Base-by-base conservation (phyloP, 2,329 filamentous ascomycete genomes). In the Tolypocladium capitatum region DNA sequence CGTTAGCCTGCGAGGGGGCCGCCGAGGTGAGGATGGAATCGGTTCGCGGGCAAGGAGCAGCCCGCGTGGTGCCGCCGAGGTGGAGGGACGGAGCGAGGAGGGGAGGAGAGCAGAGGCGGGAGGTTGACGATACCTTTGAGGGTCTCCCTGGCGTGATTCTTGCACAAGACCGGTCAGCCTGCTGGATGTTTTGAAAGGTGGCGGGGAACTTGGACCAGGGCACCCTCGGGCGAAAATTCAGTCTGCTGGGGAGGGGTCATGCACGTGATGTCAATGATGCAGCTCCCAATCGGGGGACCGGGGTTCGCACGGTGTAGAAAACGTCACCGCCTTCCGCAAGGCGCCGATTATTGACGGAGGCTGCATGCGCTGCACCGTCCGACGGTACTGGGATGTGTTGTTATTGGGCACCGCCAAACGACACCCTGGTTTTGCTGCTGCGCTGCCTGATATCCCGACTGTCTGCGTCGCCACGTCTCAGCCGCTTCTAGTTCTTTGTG, bases 201-300 rank as follows among this genome's bases (percentile, higher is more conserved):
- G 67, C 66, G 64, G 65, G 64, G 65, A 64, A 67, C 60, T 62
- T 62, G 55, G 60, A 55, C 60, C 43, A 45, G 61, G 62, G 60
- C 58, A 58, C 55, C 56, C 56, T 60, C 59, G 63, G 64, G 62
- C 64, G 68, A 70, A 69, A 70, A 64, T 66, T 69, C 66, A 66
- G 60, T 63, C 63, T 60, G 56, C 59, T 54, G 56, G 49, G 56
- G 58, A 55, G 56, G 58, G 51, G 48, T 53, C 51, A 42, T 52
- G 59, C 64, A 67, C 64, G 64, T 67, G 64, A 67, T 57, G 45
- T 56, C 47, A 53, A 45, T 48, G 52, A 48, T 31, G 44, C 43
- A 20, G 18, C 43, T 48, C 36, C 46, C 48, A 50, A 49, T 51
- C 46, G 49, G 43, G 35, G 45, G 43, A 46, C 45, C 27, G 38